phyloP scores from a whole-genome alignment of 1,284 basidiomycete genomes.

The Caloboletus firmus region DNA sequence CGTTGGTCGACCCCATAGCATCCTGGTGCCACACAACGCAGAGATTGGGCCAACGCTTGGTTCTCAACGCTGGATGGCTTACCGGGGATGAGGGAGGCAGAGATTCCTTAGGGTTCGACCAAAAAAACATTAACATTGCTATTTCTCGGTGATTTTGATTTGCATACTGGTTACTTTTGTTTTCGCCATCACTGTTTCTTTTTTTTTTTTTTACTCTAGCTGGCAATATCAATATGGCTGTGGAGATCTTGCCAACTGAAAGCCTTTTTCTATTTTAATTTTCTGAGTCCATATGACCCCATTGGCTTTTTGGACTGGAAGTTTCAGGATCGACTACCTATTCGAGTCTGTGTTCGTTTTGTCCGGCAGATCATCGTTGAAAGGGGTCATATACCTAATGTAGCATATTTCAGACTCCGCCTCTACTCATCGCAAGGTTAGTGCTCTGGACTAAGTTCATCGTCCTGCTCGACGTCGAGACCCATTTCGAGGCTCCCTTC shows the following conservation, averaged over 20 bases:
- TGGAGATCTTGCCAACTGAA: neutral
- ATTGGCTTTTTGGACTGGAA: neutral
- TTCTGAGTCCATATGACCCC: neutral
- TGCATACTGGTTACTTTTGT: neutral
- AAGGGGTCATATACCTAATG: conserved; percentile 16
- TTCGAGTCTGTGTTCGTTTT: neutral
- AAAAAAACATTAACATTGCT: neutral
- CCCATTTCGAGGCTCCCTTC: conserved; percentile 13
- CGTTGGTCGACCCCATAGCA: neutral
- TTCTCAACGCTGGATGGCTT: conserved; percentile 5
- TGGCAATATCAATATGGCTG: neutral
- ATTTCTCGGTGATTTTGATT: conserved; percentile 1
- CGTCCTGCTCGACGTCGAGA: conserved; percentile 33
- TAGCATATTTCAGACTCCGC: conserved; percentile 26
- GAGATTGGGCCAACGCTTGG: neutral
- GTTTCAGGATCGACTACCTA: neutral
- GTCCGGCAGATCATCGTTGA: neutral
- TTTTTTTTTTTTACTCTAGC: neutral
- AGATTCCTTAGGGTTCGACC: conserved; percentile 4
- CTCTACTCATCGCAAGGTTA: conserved; percentile 1
- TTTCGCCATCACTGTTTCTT: neutral
- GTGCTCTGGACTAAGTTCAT: conserved; percentile 14
- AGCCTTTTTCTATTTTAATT: neutral
- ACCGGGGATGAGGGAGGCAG: conserved; percentile 11
- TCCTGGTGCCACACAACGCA: neutral